Conservation (phyloP, 2,329 filamentous ascomycete genomes). For the Diplocarpon mali region DNA sequence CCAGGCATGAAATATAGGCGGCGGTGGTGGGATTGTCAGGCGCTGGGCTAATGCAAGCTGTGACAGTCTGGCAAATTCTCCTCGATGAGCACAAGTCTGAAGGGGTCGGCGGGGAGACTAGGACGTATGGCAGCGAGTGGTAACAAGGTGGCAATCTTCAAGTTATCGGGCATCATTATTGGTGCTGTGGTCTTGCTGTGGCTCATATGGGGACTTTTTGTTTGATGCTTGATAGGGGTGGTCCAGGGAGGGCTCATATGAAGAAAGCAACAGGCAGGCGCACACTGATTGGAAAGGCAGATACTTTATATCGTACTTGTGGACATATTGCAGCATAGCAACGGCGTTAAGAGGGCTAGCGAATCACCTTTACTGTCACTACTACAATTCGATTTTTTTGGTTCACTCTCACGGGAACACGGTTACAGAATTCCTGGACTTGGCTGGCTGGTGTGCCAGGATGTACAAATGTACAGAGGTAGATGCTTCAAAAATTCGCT, state of each 20-base stretch:
- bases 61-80: conserved; percentile 78
- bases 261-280: neutral
- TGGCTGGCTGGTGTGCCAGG: neutral
- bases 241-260: neutral
- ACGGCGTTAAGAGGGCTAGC: conserved; percentile 19
- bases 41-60: neutral
- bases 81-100: conserved; percentile 70
- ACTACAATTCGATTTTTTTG: neutral
- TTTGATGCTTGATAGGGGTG: conserved; percentile 11
- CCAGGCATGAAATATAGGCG: no score
- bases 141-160: conserved; percentile 84
- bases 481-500: neutral
- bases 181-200: conserved; percentile 64
- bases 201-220: conserved; percentile 32
- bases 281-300: neutral
- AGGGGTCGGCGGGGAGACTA: conserved; percentile 71
- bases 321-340: conserved; percentile 24
- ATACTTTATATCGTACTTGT: conserved; percentile 14
- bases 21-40: no score
- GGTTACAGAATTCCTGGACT: neutral
- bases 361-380: neutral
- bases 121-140: conserved; percentile 85
- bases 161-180: conserved; percentile 74
- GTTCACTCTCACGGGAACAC: neutral
- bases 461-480: neutral